Conservation (phyloP, 2,329 filamentous ascomycete genomes). For the Xylaria sp. region DNA sequence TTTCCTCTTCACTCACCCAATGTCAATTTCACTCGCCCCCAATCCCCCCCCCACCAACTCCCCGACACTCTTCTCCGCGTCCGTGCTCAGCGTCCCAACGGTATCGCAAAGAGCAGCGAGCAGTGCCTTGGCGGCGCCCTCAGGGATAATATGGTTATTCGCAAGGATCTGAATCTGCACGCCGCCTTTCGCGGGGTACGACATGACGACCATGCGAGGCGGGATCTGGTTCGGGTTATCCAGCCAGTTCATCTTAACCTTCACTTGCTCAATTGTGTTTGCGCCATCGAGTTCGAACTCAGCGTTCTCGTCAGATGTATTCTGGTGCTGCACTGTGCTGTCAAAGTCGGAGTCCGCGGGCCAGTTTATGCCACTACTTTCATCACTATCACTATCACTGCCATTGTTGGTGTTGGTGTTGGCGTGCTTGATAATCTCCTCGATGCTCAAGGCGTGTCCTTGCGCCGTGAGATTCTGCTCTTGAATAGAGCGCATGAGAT, state of each 20-base stretch:
- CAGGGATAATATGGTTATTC: not conserved
- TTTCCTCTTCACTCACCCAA: no score
- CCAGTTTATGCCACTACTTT: constrained; percentile 3
- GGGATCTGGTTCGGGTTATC: not conserved
- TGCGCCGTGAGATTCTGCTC: constrained; percentile 3
- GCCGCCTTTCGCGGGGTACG: not conserved
- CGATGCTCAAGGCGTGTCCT: not conserved
- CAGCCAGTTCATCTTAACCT: not conserved
- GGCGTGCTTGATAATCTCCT: constrained; percentile 3
- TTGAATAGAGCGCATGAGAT: constrained; percentile 7
- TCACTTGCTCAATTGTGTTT: no score
- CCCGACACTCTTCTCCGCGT: not conserved
- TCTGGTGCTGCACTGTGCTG: constrained; percentile 2
- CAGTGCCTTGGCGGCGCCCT: not conserved
- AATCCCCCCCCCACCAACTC: not conserved
- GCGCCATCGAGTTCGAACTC: not conserved
- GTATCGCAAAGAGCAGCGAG: not conserved
- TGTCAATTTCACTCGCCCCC: not conserved
- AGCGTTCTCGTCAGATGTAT: not conserved
- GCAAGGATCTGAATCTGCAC: not conserved
- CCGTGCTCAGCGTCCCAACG: not conserved
- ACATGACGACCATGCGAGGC: not conserved
- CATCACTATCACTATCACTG: no score
- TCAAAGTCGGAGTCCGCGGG: not conserved
- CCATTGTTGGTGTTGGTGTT: no score